Evolutionary conservation across 345 rosid species (phyloP).

Genomic region (Salix purpurea): DNA sequence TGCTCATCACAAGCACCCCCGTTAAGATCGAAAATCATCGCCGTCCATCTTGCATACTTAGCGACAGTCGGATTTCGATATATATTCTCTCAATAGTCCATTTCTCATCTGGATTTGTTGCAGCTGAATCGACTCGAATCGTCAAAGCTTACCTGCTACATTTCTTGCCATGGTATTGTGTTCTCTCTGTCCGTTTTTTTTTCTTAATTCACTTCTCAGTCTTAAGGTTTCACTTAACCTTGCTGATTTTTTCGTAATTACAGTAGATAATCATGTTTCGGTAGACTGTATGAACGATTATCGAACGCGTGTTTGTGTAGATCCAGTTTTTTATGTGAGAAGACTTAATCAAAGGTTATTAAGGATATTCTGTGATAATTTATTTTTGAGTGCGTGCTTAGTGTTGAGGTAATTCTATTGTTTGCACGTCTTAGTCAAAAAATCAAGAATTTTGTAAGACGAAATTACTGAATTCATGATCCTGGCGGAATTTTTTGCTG

Average conservation of each 20-base stretch:
- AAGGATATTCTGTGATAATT: no score
- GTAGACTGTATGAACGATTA: neutral
- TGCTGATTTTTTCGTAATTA: neutral
- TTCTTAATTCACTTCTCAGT: neutral
- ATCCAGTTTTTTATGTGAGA: neutral
- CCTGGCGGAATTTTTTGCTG: no score
- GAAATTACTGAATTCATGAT: neutral
- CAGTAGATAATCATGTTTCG: neutral
- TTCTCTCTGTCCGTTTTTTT: neutral
- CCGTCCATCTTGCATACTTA: neutral
- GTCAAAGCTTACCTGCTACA: neutral
- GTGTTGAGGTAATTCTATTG: no score
- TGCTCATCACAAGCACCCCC: conserved; percentile 1
- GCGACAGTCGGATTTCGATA: neutral
- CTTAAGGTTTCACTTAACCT: neutral
- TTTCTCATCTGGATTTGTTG: neutral
- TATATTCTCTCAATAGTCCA: neutral
- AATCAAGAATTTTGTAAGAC: no score
- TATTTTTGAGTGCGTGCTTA: no score
- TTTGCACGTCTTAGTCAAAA: no score
- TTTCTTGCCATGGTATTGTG: conserved; percentile 10
- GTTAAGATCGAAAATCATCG: neutral
- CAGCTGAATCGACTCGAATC: conserved; percentile 4
- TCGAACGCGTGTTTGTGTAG: neutral
- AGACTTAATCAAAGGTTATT: neutral